Evolutionary conservation across 805 yeast genomes (phyloP).

Genomic region (Clavispora phyllophila): DNA sequence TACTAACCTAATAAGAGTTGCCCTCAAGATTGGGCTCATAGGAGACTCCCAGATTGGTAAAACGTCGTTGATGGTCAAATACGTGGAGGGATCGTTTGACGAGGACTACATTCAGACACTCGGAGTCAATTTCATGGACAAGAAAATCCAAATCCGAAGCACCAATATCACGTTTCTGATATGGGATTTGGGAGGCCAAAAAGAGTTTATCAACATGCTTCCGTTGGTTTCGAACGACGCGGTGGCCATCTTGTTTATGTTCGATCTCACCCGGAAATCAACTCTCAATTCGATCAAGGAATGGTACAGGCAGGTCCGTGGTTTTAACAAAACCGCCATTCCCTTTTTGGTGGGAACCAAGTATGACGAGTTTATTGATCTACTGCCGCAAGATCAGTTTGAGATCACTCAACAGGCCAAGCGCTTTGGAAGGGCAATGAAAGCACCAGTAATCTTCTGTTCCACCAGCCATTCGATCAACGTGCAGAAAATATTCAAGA

Average conservation of each 20-base stretch:
- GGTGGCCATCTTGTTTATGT: constrained; percentile 84
- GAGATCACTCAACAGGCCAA: constrained; percentile 80
- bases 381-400: constrained; percentile 74
- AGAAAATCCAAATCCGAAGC: constrained; percentile 74
- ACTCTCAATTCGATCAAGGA: constrained; percentile 85
- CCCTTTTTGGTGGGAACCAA: constrained; percentile 92
- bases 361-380: constrained; percentile 78
- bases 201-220: constrained; percentile 91
- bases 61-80: constrained; percentile 93
- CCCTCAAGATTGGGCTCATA: constrained; percentile 82
- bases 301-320: constrained; percentile 91
- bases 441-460: constrained; percentile 77
- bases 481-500: constrained; percentile 88
- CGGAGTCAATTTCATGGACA: constrained; percentile 94
- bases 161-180: constrained; percentile 87
- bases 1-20: constrained; percentile 40
- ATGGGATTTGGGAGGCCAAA: constrained; percentile 96
- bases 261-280: constrained; percentile 79
- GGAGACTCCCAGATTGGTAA: constrained; percentile 97
- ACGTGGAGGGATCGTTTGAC: constrained; percentile 91
- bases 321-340: constrained; percentile 84
- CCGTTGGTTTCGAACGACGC: constrained; percentile 91
- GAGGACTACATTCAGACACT: constrained; percentile 89
- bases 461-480: constrained; percentile 91
- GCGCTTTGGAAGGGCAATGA: constrained; percentile 85